Evolutionary conservation across 257 asterid species (phyloP).

Genomic region (Ehretia macrophylla): DNA sequence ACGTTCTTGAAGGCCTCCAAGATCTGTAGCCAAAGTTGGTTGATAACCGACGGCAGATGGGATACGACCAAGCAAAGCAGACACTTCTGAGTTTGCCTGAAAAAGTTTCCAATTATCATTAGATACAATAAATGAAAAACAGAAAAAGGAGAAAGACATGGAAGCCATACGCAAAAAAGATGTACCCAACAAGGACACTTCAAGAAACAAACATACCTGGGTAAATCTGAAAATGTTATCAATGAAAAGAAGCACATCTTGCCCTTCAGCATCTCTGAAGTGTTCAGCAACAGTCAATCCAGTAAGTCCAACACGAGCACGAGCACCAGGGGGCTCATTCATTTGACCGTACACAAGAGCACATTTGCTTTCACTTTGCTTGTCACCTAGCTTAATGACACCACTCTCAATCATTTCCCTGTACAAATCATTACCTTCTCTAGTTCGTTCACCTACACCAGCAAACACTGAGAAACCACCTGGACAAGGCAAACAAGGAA

Average conservation of each 20-base stretch:
- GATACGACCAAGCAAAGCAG: slow-evolving; percentile 99
- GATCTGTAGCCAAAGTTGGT: slow-evolving; percentile 98
- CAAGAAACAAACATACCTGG: slow-evolving; percentile 45
- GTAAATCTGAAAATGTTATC: slow-evolving; percentile 98
- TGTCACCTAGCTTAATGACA: slow-evolving; percentile 95
- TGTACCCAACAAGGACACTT: not conserved
- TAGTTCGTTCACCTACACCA: slow-evolving; percentile 98
- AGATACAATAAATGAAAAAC: not conserved
- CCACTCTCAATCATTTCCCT: slow-evolving; percentile 99
- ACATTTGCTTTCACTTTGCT: slow-evolving; percentile 96
- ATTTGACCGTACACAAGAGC: slow-evolving; percentile 98
- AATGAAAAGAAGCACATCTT: slow-evolving; percentile 97
- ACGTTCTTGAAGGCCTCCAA: slow-evolving; percentile 98
- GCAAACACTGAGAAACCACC: slow-evolving; percentile 99
- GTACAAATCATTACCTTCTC: slow-evolving; percentile 98
- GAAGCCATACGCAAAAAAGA: not conserved
- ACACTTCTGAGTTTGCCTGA: slow-evolving; percentile 98
- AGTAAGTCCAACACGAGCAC: slow-evolving; percentile 99
- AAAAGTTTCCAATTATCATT: slow-evolving; percentile 1
- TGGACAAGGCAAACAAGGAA: slow-evolving; percentile 19
- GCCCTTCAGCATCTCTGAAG: slow-evolving; percentile 99
- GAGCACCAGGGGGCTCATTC: slow-evolving; percentile 99
- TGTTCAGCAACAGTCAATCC: slow-evolving; percentile 98
- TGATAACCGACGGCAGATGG: slow-evolving; percentile 99
- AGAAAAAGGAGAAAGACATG: not conserved